Conservation (phyloP, 257 asterid genomes). For the Penstemon eatonii region DNA sequence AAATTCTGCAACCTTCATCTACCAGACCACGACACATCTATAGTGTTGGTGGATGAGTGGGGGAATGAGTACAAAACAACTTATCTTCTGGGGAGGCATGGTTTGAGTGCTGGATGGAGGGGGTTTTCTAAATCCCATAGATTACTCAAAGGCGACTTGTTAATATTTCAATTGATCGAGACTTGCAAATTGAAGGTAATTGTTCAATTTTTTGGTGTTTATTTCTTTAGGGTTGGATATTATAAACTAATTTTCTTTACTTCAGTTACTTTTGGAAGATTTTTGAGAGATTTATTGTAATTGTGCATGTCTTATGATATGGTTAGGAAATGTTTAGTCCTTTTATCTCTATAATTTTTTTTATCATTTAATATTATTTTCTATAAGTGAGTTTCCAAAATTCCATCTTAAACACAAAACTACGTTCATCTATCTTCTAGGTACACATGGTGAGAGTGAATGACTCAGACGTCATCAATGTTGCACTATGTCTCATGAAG, state of each 20-base stretch:
- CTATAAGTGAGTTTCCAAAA: too few species aligned
- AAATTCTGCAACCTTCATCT: conserved; percentile 55
- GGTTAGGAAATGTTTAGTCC: too few species aligned
- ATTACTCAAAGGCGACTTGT: conserved; percentile 73
- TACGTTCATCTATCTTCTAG: conserved; percentile 31
- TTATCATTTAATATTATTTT: too few species aligned
- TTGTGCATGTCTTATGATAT: neutral
- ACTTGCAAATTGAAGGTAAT: conserved; percentile 83
- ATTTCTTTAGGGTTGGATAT: neutral
- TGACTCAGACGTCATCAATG: conserved; percentile 52
- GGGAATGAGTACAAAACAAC: conserved; percentile 72
- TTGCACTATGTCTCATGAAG: conserved; percentile 72
- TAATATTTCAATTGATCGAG: conserved; percentile 65
- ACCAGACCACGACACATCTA: conserved; percentile 56
- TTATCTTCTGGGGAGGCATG: conserved; percentile 68
- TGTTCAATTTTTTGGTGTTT: neutral
- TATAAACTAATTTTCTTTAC: neutral
- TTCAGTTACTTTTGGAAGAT: neutral
- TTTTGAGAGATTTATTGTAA: neutral
- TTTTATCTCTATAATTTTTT: too few species aligned
- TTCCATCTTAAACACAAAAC: too few species aligned
- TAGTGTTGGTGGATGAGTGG: conserved; percentile 82
- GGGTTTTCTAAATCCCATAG: conserved; percentile 69
- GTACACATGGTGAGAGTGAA: conserved; percentile 83
- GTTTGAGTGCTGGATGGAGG: conserved; percentile 97